Percentiles rank a stretch among this genome's conserved stretches.
Evolutionary conservation across 768 basidiomycete genomes (phyloP).

Genomic region (Sutorius australiensis): DNA sequence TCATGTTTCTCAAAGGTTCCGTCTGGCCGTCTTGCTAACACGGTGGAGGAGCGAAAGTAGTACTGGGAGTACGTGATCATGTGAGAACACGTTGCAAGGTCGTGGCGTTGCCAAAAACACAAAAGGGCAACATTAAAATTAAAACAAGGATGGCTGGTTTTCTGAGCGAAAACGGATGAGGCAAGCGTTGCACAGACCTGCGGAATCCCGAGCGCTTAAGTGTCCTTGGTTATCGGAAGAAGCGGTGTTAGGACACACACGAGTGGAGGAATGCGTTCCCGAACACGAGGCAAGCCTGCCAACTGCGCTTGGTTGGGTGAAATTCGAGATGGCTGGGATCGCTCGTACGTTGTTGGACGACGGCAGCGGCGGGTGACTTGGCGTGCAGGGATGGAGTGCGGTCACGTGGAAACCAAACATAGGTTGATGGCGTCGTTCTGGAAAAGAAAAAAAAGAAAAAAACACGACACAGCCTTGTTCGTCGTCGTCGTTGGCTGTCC

Average conservation of each 20-base stretch:
- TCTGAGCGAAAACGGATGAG: not conserved
- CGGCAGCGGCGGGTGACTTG: not conserved
- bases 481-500: not conserved
- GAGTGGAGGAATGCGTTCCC: not conserved
- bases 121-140: not conserved
- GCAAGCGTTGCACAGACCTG: not conserved
- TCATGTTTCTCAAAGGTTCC: not conserved
- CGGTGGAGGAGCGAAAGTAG: not conserved
- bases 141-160: not conserved
- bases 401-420: slow-evolving; percentile 12
- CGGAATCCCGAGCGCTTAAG: slow-evolving; percentile 15
- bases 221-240: slow-evolving; percentile 19
- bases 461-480: slow-evolving; percentile 12
- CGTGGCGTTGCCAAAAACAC: slow-evolving; percentile 1
- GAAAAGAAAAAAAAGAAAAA: too few species aligned
- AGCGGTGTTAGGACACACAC: slow-evolving; percentile 6
- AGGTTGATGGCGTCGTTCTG: not conserved
- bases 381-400: not conserved
- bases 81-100: slow-evolving; percentile 22
- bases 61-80: slow-evolving; percentile 15
- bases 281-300: slow-evolving; percentile 1
- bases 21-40: not conserved
- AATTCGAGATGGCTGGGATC: not conserved
- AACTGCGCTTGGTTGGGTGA: not conserved
- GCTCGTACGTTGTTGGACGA: not conserved